Base-by-base conservation (phyloP, 495 filamentous ascomycete species). In the Chaetomium tenue region DNA sequence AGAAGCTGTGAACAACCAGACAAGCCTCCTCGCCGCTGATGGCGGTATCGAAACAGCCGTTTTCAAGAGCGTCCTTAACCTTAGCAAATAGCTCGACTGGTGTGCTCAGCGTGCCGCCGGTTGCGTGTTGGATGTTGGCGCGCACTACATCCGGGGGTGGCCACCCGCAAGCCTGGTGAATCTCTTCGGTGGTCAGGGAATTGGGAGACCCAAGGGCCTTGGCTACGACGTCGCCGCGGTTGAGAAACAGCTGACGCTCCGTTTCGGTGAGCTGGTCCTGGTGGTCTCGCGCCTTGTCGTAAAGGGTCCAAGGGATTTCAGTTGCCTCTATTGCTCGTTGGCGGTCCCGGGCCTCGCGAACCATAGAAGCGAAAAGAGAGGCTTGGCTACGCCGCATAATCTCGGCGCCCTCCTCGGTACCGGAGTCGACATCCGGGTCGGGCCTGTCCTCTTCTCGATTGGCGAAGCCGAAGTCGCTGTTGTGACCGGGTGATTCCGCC, bases 281-380 rank as follows among this genome's bases (percentile, higher is more conserved):
- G 57, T 60, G 25, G 37, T 56, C 48, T 18, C 28, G 39, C 23
- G 63, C 63, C 40, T 65, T 65, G 56, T 55, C 50, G 57, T 65
- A 65, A 37, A 65, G 39, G 5, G 3, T 11, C 2, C 6, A 0
- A 20, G 63, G 50, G 22, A 59, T 47, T 20, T 46, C 20, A 13
- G 28, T 30, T 6, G 28, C 28, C 28, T 6, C 28, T 2, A 30
- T 6, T 30, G 28, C 28, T 30, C 6, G 28, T 30, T 30, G 28
- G 28, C 28, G 28, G 28, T 30, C 28, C 28, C 28, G 28, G 28
- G 28, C 28, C 3, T 30, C 28, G 28, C 28, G 28, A 30, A 3
- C 28, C 28, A 30, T 30, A 30, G 28, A 30, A 6, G 28, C 28
- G 6, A 6, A 30, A 6, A 30, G 28, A 30, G 28, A 30, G 28